Evolutionary conservation across 257 asterid species (phyloP), one percentile per base, ranked within the genome.

Genomic region (Nicotiana paniculata): DNA sequence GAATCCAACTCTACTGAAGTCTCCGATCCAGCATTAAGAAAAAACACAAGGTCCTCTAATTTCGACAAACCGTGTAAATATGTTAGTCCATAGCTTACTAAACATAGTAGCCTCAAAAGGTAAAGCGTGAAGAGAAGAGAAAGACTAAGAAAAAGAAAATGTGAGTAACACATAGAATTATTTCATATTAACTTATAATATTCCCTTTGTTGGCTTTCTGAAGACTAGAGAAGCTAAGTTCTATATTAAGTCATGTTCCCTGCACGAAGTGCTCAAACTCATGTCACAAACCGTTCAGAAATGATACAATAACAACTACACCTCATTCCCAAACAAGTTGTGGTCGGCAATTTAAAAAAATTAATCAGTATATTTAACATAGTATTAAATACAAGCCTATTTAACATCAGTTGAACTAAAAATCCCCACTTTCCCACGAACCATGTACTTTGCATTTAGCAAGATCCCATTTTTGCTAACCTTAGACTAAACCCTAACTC

Each of bases 1-100:
- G 90, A 89, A 54, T 89, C 93, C 69, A 88, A 81, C 85, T 88
- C 96, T 76, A 70, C 77, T 4, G 90, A 81, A 28, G 84, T 77
- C 85, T 81, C 77, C 39, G 97, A 81, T 66, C 99, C 99, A 85
- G 98, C 96, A 91, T 94, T 96, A 77, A 96, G 70, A 33, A 96
- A 94, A 78, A 91, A 85, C 84, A 94, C 89, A 68, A 93, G 86
- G 21, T 92, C 97, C 65, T 93, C 98, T 94, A 81, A 55, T 86
- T 81, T 81, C 89, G 58, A 62, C 84, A 64, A 81, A 58, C 79
- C 39, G 26, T 46, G 61, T 74, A 72, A 24, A 72, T 1, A 8
- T 74, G 30, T 74, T 21, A 74, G 79, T 48, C 62, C 13, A 51
- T 53, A 53, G 58, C 5, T 53, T 53, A 51, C 62, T 46, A 12